phyloP scores from a whole-genome alignment of 805 yeast species.

The Cyberlindnera nakhonratchasimensis region DNA sequence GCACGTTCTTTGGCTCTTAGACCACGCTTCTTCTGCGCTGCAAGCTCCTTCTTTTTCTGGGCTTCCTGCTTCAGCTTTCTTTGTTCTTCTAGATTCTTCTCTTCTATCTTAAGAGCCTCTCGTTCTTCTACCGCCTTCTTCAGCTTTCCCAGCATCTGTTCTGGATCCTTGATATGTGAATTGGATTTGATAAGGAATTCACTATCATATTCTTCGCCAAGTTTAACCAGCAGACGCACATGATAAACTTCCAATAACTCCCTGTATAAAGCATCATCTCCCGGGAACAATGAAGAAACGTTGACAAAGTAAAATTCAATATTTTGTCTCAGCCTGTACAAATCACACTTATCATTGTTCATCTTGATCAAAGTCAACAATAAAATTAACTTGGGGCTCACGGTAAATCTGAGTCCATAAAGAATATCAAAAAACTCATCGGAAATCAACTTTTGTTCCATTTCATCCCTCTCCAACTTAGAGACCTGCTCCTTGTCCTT shows the following conservation, averaged over 20 bases:
- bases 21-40: conserved; percentile 17
- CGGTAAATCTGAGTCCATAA: conserved; percentile 8
- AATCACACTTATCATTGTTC: conserved; percentile 20
- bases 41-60: conserved; percentile 12
- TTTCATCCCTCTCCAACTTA: conserved; percentile 1
- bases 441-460: conserved; percentile 9
- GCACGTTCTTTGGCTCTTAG: conserved; percentile 11
- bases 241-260: conserved; percentile 27
- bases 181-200: conserved; percentile 22
- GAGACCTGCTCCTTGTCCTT: conserved; percentile 9
- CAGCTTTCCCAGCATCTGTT: conserved; percentile 15
- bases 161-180: conserved; percentile 16
- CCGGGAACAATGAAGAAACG: conserved; percentile 6
- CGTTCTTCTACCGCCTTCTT: conserved; percentile 9
- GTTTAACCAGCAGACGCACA: conserved; percentile 19
- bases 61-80: conserved; percentile 15
- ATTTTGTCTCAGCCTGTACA: conserved; percentile 16
- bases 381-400: conserved; percentile 22
- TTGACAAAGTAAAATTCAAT: conserved; percentile 24
- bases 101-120: conserved; percentile 7
- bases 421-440: conserved; percentile 18
- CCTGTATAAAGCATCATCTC: conserved; percentile 4
- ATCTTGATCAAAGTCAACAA: conserved; percentile 24
- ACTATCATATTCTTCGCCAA: conserved; percentile 22
- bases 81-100: conserved; percentile 12